phyloP scores from a whole-genome alignment of 352 stramenopile species.

The Globisporangium emineosum region DNA sequence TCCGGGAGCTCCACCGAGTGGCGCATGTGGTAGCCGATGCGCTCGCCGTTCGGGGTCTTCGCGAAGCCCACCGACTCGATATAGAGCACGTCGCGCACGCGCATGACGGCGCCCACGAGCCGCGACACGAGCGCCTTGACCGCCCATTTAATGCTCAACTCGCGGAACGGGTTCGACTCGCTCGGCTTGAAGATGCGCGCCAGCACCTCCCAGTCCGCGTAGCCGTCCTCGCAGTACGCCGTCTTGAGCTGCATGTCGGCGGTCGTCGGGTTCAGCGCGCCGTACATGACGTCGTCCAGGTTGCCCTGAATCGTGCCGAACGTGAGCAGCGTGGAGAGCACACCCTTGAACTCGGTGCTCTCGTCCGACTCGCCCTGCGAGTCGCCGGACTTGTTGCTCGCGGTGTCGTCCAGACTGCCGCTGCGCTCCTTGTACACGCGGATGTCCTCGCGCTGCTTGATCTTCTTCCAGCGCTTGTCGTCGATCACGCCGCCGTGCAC shows the following conservation, averaged over 20 bases:
- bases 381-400: not conserved
- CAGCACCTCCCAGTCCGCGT: constrained; percentile 47
- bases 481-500: constrained; percentile 35
- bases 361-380: not conserved
- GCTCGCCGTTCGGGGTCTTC: constrained; percentile 33
- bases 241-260: constrained; percentile 52
- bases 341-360: not conserved
- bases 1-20: constrained; percentile 38
- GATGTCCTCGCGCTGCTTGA: constrained; percentile 33
- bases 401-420: not conserved
- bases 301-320: constrained; percentile 29
- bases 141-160: constrained; percentile 58
- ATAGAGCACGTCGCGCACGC: constrained; percentile 53
- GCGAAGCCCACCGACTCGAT: constrained; percentile 49
- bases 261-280: constrained; percentile 43
- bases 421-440: constrained; percentile 18
- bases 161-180: constrained; percentile 41
- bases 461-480: constrained; percentile 41
- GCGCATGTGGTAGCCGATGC: constrained; percentile 55
- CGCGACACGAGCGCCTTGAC: constrained; percentile 27
- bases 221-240: constrained; percentile 45
- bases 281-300: constrained; percentile 64
- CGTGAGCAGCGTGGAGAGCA: constrained; percentile 21
- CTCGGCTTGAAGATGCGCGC: constrained; percentile 31
- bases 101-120: constrained; percentile 31